These are phyloP conservation scores for Podila clonocystis DNA, from an alignment of 192 early-diverging fungal species.

Conservation along the genomic window DNA sequence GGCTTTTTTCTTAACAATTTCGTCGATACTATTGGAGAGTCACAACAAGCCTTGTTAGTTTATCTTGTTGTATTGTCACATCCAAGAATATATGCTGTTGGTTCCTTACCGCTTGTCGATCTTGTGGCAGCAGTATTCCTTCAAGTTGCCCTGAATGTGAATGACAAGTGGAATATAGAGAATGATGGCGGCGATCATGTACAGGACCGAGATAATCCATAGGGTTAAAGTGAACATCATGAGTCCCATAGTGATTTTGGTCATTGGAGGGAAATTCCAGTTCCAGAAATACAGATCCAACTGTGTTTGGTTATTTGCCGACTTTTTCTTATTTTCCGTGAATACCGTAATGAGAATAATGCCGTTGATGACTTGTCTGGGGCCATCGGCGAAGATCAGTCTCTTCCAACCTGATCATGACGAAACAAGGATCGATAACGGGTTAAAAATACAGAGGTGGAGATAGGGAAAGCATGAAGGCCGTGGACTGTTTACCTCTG, in stretches of 20 bases:
- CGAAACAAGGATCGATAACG: neutral
- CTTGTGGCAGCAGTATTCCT: slow-evolving; percentile 90
- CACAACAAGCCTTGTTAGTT: neutral
- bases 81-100: neutral
- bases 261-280: neutral
- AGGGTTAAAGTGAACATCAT: slow-evolving; percentile 73
- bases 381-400: slow-evolving; percentile 83
- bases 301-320: neutral
- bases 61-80: too few species aligned
- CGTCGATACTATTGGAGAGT: slow-evolving; percentile 52
- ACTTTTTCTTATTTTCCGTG: neutral
- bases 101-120: slow-evolving; percentile 82
- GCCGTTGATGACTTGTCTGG: slow-evolving; percentile 77
- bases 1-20: slow-evolving; percentile 62
- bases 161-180: slow-evolving; percentile 83
- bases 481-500: slow-evolving; percentile 60
- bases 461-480: neutral
- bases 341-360: slow-evolving; percentile 57
- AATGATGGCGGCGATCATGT: slow-evolving; percentile 69
- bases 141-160: slow-evolving; percentile 85
- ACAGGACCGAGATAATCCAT: slow-evolving; percentile 67
- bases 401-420: slow-evolving; percentile 80
- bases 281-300: slow-evolving; percentile 5
- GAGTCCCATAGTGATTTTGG: slow-evolving; percentile 22
- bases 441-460: neutral